Base-by-base conservation (phyloP, 257 asterid genomes). In the Ocimum tenuiflorum region DNA sequence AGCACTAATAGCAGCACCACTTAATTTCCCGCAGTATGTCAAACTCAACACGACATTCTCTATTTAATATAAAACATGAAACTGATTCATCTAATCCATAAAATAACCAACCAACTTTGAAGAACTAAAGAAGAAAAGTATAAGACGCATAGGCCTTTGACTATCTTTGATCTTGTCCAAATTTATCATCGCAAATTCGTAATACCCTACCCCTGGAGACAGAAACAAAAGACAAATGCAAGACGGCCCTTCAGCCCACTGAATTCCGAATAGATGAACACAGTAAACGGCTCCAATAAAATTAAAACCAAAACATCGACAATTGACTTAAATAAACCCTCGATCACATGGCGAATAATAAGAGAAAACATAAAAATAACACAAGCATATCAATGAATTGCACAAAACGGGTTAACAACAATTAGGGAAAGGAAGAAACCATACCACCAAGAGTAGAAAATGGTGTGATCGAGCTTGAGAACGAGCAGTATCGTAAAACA, bases 361-460 rank as follows among this genome's bases (percentile, higher is more conserved):
- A 31, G 6, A 43, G 24, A 41, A 62, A 5, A 50, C 8, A 42
- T 15, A 54, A 15, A 50, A 24, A 41, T 23, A 11, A 33, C 23
- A 23, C 27, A 54, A 6, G 31, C 50, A 46, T 14, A 42, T 18
- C 41, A 47, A 57, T n/a, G 1, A 20, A 72, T 3, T 6, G 38
- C 49, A 27, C 4, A 58, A 67, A 48, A 63, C 1, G 49, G 55
- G 50, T 19, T 33, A 22, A 22, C 5, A 43, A 41, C 41, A 67
- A 48, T 7, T 7, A 48, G 23, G 39, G n/a, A 23, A 38, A 23
- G 23, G 27, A 48, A 45, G 13, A 63, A 67, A 39, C 45, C 90
- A 63, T 70, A 94, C 97, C 99, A 94, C 99, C 99, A 90, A 68
- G 99, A 86, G 79, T 66, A 80, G 61, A 64, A 71, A 61, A 85